Evolutionary conservation across 2,329 filamentous ascomycete genomes (phyloP), one percentile per base, ranked within the genome.

Genomic region (Sclerotinia sclerotiorum): DNA sequence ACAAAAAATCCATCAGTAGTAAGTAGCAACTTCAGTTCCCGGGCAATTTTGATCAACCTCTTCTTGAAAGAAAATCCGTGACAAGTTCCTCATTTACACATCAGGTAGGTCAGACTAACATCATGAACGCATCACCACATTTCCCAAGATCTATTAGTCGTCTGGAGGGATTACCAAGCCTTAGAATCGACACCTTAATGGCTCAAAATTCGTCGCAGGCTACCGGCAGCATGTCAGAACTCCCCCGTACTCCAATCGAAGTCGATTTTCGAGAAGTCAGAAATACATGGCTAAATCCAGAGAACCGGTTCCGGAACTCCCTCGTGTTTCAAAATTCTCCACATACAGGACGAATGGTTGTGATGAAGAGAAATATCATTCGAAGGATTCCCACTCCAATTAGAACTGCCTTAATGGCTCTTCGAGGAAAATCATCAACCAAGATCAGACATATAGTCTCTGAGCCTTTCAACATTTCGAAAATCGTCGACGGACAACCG

Each of bases 341-440:
- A n/a, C 60, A 21, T n/a, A 51, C 29, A 27, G 15, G n/a, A 27
- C 21, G 46, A 39, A 39, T 62, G 32, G 21, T 27, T 6, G 15
- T 39, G 21, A 39, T 62, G 60, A 62, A 27, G 60, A 62, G 60
- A 24, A 51, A 27, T 8, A 39, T 62, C 21, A 51, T 62, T 24
- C 46, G 29, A 5, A 62, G 24, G 32, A 62, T 62, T 4, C 32
- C 60, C n/a, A 27, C 15, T 62, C 32, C 60, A 21, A 62, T 51
- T 1, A 39, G 60, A 27, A 39, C 29, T 27, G n/a, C 46, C 10
- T 2, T 62, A 4, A 39, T 51, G 29, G 15, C 46, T 21, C 24
- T 62, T 17, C 46, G 29, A 10, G 32, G 60, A 15, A 29, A 29
- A 13, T 27, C 21, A 21, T 21, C 29, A 51, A 51, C 15, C 15